Base-by-base conservation (phyloP, 2,329 filamentous ascomycete genomes). In the Epichloe sylvatica region DNA sequence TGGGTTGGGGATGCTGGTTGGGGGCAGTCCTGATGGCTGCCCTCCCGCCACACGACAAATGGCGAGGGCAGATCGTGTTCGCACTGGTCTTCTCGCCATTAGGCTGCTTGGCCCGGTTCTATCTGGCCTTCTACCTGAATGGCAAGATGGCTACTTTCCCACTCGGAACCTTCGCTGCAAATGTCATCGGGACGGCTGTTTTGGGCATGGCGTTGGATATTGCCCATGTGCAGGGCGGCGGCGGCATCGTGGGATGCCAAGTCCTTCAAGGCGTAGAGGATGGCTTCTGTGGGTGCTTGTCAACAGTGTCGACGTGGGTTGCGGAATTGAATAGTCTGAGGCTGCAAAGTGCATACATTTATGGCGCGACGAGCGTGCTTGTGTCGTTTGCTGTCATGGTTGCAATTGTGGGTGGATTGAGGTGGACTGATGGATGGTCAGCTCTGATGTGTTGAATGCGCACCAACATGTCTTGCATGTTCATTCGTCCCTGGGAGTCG, bases 161-260 rank as follows among this genome's bases (percentile, higher is more conserved):
- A 0, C 64, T 96, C 0, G 91, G 91, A 2, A 97, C 91, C 0
- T 95, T 96, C 58, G 67, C 70, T 0, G 87, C 84, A 30, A 97
- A 97, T 59, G 71, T 94, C 4, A 63, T 83, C 13, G 91, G 90
- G 4, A 89, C 86, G 0, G 75, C 75, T 0, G 65, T 95, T 15
- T 64, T 94, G 46, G 89, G 79, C 13, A 81, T 88, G 74, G 77
- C 80, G 33, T 94, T 78, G 70, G 85, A 94, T 60, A 68, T 95
- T 46, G 85, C 88, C 55, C 88, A 87, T 59, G 75, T 73, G 0
- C 75, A 73, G 0, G 54, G 73, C 1, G 75, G 76, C 1, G 25
- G 25, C 25, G 75, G 77, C 4, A 62, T 76, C 1, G 59, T 81
- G 0, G 80, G 79, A 0, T 90, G 83, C 53, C 81, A 85, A 64